phyloP scores from a whole-genome alignment of 2,329 filamentous ascomycete genomes.

The Fusarium sacchari region DNA sequence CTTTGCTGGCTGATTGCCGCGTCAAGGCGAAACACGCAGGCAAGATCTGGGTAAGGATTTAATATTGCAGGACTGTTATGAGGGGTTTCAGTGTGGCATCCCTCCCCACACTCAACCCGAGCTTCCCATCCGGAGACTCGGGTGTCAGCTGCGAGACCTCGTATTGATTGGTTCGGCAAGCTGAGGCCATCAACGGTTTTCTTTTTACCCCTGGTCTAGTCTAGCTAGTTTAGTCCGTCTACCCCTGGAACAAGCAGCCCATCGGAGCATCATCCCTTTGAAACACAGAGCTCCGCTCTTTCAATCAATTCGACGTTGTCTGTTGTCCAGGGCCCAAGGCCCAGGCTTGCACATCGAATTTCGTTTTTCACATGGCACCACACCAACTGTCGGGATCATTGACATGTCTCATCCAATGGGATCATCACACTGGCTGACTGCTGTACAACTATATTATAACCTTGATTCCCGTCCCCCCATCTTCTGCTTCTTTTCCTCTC shows the following conservation, averaged over 20 bases:
- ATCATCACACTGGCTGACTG: background rate
- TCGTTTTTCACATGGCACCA: slow-evolving; percentile 19
- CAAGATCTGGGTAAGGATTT: slow-evolving; percentile 13
- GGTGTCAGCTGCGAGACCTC: background rate
- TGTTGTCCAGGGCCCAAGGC: background rate
- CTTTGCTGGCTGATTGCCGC: slow-evolving; percentile 11
- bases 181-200: slow-evolving; percentile 21
- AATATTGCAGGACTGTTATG: slow-evolving; percentile 25
- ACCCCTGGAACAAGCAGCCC: slow-evolving; percentile 16
- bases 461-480: slow-evolving; percentile 18
- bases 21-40: slow-evolving; percentile 19
- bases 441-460: slow-evolving; percentile 34
- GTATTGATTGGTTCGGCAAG: slow-evolving; percentile 15
- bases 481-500: slow-evolving; percentile 4
- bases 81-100: slow-evolving; percentile 35
- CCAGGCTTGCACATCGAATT: slow-evolving; percentile 16
- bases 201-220: slow-evolving; percentile 29
- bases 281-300: slow-evolving; percentile 26
- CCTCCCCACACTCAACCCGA: slow-evolving; percentile 21
- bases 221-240: background rate
- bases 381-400: slow-evolving; percentile 9
- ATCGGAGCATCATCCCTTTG: slow-evolving; percentile 24
- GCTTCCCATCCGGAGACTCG: slow-evolving; percentile 12
- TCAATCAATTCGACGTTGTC: slow-evolving; percentile 24
- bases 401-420: slow-evolving; percentile 6